A percentile compares a stretch with the other conserved stretches of the same genome.
Conservation (phyloP, 768 basidiomycete species). For the Mycena venus region DNA sequence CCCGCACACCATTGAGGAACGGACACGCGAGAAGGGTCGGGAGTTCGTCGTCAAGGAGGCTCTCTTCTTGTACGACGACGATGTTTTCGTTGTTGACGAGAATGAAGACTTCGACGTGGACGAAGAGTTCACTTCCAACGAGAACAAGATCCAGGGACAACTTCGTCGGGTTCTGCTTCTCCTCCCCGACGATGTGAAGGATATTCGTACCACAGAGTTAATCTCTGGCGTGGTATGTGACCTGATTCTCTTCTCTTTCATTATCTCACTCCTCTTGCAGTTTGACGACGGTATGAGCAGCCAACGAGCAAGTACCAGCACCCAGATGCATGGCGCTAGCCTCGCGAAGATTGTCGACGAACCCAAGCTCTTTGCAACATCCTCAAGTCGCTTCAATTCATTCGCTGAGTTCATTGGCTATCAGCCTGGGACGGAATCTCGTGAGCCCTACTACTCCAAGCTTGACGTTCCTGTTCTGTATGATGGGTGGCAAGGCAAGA, state of each 20-base stretch:
- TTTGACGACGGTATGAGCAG: background rate
- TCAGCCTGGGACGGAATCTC: background rate
- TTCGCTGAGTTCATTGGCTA: conserved; percentile 6
- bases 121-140: conserved; percentile 1
- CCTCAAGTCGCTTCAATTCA: background rate
- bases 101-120: background rate
- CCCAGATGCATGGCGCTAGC: background rate
- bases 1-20: background rate
- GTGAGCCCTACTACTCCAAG: too few species aligned
- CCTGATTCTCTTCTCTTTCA: background rate
- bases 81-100: background rate
- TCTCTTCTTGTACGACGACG: conserved; percentile 8
- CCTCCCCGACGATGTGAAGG: conserved; percentile 4
- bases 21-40: background rate
- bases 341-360: conserved; percentile 1
- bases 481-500: background rate
- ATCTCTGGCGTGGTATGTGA: background rate
- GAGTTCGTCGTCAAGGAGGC: background rate
- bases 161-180: background rate
- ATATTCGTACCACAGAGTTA: background rate
- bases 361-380: background rate
- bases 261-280: background rate
- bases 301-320: background rate
- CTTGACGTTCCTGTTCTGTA: background rate
- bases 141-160: too few species aligned